phyloP scores from a whole-genome alignment of 495 filamentous ascomycete genomes.

The Xylaria palmicola region DNA sequence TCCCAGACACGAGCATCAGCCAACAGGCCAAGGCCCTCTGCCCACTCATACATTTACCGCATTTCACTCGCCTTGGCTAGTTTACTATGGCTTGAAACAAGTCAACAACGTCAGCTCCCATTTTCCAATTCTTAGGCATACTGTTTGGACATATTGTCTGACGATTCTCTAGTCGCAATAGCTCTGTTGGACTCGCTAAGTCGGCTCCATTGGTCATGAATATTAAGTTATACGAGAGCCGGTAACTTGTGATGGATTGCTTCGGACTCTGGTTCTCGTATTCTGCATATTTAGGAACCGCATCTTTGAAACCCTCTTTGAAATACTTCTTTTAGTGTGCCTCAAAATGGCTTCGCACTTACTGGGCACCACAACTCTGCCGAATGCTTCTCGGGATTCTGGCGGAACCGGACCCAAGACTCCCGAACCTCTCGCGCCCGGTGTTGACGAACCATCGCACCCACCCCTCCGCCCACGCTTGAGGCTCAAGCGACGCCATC shows the following conservation, averaged over 20 bases:
- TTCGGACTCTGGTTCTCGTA: conserved; percentile 15
- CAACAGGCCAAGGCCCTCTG: not conserved
- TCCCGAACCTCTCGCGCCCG: conserved; percentile 39
- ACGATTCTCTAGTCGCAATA: conserved; percentile 2
- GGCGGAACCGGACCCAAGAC: conserved; percentile 39
- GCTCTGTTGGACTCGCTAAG: not conserved
- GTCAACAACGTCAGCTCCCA: not conserved
- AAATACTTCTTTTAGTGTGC: not conserved
- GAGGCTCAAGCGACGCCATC: conserved; percentile 44
- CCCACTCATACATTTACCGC: not conserved
- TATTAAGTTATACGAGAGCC: not conserved
- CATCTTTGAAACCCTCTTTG: conserved; percentile 1
- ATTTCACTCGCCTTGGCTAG: not conserved
- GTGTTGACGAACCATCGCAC: conserved; percentile 35
- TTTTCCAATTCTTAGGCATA: not conserved
- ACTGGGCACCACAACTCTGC: conserved; percentile 41
- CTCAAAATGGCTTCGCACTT: conserved; percentile 38
- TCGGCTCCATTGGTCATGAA: conserved; percentile 5
- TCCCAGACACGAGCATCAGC: not conserved
- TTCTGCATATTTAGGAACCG: conserved; percentile 12
- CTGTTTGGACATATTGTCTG: not conserved
- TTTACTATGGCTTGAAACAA: not conserved
- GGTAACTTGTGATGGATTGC: conserved; percentile 18
- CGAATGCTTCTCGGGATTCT: conserved; percentile 40
- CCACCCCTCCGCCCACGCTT: conserved; percentile 46